Percentiles rank a stretch among this genome's conserved stretches.
Evolutionary conservation across 257 asterid genomes (phyloP).

Genomic region (Coffea eugenioides): DNA sequence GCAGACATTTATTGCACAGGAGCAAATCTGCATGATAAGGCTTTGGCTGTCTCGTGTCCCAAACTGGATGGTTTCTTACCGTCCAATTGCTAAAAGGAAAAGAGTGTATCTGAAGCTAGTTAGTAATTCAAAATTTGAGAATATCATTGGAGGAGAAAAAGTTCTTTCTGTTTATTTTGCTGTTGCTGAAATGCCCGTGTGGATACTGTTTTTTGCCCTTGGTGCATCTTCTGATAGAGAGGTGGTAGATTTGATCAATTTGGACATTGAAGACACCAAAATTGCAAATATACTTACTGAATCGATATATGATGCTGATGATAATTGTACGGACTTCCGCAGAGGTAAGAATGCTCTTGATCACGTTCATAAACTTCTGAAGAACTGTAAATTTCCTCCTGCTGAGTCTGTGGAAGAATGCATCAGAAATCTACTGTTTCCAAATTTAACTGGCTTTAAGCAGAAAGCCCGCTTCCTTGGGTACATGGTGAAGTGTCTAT

Average conservation of each 20-base stretch:
- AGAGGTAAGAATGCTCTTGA: conserved; percentile 43
- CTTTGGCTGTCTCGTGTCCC: conserved; percentile 70
- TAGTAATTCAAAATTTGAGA: conserved; percentile 50
- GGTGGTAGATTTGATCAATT: conserved; percentile 55
- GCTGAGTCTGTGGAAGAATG: conserved; percentile 71
- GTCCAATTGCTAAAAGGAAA: conserved; percentile 46
- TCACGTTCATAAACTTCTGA: conserved; percentile 43
- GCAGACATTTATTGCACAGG: conserved; percentile 96
- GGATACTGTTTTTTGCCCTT: conserved; percentile 83
- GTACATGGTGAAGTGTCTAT: conserved; percentile 82
- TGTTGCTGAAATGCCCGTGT: conserved; percentile 67
- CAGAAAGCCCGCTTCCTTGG: conserved; percentile 83
- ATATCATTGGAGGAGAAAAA: conserved; percentile 53
- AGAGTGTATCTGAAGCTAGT: conserved; percentile 65
- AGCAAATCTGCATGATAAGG: conserved; percentile 72
- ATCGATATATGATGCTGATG: conserved; percentile 77
- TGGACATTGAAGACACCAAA: conserved; percentile 44
- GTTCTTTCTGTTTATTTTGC: conserved; percentile 59
- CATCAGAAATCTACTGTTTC: conserved; percentile 56
- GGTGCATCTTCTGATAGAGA: conserved; percentile 75
- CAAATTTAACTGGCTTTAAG: conserved; percentile 46
- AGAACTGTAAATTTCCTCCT: conserved; percentile 62
- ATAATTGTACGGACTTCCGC: conserved; percentile 56
- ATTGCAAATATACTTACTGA: conserved; percentile 56
- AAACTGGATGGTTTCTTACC: conserved; percentile 64